A percentile compares a stretch with the other conserved stretches of the same genome.
Evolutionary conservation across 495 filamentous ascomycete genomes (phyloP).

Genomic region (Endocarpon pusillum): DNA sequence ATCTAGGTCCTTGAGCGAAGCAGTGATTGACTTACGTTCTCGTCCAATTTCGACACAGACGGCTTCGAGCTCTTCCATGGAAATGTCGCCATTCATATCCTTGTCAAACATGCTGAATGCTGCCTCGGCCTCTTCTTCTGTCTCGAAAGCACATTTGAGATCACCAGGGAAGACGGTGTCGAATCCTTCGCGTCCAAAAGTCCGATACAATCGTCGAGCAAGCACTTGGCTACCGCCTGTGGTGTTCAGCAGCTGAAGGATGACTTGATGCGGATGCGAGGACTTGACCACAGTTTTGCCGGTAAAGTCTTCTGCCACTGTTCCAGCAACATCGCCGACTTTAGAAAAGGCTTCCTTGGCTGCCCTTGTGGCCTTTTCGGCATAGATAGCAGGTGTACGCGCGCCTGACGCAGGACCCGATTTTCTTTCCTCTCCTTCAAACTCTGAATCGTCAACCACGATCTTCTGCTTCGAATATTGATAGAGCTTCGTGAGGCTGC

Average conservation of each 20-base stretch:
- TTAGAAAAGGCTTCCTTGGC: constrained; percentile 58
- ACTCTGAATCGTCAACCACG: constrained; percentile 52
- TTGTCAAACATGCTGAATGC: constrained; percentile 92
- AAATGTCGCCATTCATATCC: constrained; percentile 93
- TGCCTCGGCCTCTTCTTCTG: constrained; percentile 72
- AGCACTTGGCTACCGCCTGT: constrained; percentile 68
- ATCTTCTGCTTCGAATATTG: constrained; percentile 60
- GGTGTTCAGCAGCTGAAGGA: constrained; percentile 52
- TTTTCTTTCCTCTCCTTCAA: constrained; percentile 32
- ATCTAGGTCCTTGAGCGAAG: constrained; percentile 85
- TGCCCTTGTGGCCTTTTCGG: constrained; percentile 47
- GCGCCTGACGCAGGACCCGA: constrained; percentile 33
- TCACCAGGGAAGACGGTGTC: constrained; percentile 66
- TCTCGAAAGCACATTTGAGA: constrained; percentile 63
- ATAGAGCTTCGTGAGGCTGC: constrained; percentile 66
- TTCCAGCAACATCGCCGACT: constrained; percentile 75
- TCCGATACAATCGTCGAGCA: constrained; percentile 82
- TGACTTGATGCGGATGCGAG: constrained; percentile 70
- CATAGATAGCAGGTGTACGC: constrained; percentile 52
- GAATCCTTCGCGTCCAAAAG: constrained; percentile 56
- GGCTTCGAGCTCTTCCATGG: constrained; percentile 85
- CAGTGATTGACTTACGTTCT: constrained; percentile 88
- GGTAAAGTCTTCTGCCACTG: constrained; percentile 89
- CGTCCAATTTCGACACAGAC: constrained; percentile 89
- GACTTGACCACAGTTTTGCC: constrained; percentile 57